A percentile compares a stretch with the other conserved stretches of the same genome.
phyloP scores from a whole-genome alignment of 1,284 basidiomycete species.

The Puccinia hordei region DNA sequence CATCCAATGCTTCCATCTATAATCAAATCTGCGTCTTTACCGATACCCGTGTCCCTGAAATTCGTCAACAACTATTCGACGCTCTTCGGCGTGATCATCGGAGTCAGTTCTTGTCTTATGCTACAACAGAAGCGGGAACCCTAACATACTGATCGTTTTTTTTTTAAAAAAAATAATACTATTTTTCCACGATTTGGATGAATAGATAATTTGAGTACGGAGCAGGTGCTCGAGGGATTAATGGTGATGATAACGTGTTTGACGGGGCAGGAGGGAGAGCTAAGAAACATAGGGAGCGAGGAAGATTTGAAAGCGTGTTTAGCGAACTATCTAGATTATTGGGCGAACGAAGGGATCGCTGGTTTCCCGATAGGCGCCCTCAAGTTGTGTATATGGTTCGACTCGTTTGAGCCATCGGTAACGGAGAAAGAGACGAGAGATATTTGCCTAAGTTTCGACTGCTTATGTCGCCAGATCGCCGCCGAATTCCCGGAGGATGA shows the following conservation, averaged over 20 bases:
- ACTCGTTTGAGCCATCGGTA: not conserved
- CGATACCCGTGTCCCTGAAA: not conserved
- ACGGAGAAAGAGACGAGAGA: not conserved
- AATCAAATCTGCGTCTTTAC: not conserved
- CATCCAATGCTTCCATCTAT: not conserved
- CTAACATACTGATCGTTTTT: not conserved
- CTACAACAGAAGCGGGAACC: not conserved
- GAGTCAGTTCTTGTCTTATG: not conserved
- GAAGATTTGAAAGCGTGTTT: slow-evolving; percentile 3
- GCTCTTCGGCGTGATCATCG: slow-evolving; percentile 7
- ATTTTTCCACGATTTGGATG: not conserved
- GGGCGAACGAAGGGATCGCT: not conserved
- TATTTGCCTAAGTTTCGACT: not conserved
- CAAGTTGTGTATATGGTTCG: slow-evolving; percentile 9
- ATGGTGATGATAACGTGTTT: not conserved
- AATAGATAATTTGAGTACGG: slow-evolving; percentile 11
- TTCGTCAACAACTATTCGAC: not conserved
- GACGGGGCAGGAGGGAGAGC: not conserved
- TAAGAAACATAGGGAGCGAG: not conserved
- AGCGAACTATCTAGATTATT: not conserved
- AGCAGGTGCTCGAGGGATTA: not conserved
- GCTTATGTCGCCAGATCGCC: not conserved
- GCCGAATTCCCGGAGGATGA: not conserved
- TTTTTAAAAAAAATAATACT: not conserved
- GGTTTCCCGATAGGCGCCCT: slow-evolving; percentile 7